These are phyloP conservation scores for Cicer yamashitae DNA, from an alignment of 306 rosid species.

Conservation along the genomic window DNA sequence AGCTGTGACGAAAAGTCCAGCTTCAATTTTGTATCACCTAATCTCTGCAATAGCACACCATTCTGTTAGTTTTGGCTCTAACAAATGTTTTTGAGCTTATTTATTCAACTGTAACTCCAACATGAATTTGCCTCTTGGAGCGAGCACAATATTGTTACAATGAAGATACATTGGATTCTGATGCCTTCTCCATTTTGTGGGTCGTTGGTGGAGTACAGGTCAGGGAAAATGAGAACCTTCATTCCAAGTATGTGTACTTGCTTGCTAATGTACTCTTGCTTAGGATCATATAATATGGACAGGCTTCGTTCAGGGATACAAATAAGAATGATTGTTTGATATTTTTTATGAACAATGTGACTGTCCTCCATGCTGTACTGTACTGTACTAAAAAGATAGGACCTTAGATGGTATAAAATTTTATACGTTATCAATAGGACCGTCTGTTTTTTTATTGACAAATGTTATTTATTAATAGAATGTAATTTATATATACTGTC, in stretches of 20 bases:
- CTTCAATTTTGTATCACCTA: background rate
- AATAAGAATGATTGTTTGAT: background rate
- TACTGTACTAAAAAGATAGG: background rate
- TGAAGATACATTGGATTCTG: background rate
- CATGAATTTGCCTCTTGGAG: background rate
- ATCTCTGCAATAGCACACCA: background rate
- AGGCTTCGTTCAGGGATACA: constrained; percentile 10
- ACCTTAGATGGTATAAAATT: background rate
- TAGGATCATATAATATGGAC: background rate
- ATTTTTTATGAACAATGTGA: background rate
- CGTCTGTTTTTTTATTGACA: background rate
- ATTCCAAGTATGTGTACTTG: background rate
- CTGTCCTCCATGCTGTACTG: background rate
- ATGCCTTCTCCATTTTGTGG: background rate
- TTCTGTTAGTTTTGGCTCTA: background rate
- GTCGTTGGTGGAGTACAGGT: background rate
- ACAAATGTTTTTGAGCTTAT: background rate
- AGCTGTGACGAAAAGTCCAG: background rate
- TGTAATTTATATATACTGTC: no score
- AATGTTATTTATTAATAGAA: no score
- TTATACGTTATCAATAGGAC: background rate
- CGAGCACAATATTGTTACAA: background rate
- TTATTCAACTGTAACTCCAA: background rate
- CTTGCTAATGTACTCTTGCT: constrained; percentile 5
- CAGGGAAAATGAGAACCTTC: background rate